Base-by-base conservation (phyloP, 2,329 filamentous ascomycete genomes). In the Domatiomyces catenatus region DNA sequence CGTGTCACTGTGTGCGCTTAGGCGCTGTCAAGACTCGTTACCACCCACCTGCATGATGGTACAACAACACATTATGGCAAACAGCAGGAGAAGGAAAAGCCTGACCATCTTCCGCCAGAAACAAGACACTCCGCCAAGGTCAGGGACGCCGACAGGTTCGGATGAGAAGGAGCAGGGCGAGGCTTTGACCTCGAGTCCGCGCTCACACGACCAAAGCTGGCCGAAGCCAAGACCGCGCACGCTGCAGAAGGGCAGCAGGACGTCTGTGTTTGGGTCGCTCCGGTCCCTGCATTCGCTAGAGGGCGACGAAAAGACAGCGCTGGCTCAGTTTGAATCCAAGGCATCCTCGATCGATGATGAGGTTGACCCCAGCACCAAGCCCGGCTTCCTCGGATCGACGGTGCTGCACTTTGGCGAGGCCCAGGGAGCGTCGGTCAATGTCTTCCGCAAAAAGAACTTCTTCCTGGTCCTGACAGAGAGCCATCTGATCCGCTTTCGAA, bases 391-490 rank as follows among this genome's bases (percentile, higher is more conserved):
- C 42, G 70, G 69, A 24, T 63, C 63, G 44, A 66, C 70, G 26
- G 77, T 84, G 18, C 65, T 84, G 39, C 74, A 81, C 55, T 77
- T 84, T 66, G 82, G 81, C 39, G 81, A 84, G 61, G 77, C 84
- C 15, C 81, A 85, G 64, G 84, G 79, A 10, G 79, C 78, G 47
- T 80, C 76, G 50, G 76, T 77, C 53, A 57, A 56, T 42, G 77
- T 85, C 72, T 83, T 84, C 66, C 72, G 81, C 62, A 84, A 83
- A 67, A 83, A 81, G 67, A 81, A 75, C 64, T 81, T 85, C 62
- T 86, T 83, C 59, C 68, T 86, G 50, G 82, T 85, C 12, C 68
- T 86, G 56, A 86, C 81, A 5, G 81, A 84, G 56, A 76, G 74
- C 5, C 79, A 84, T 63, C 66, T 86, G 50, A 67, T 84, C 50